phyloP scores from a whole-genome alignment of 768 basidiomycete species.

The Hypholoma fasciculare region DNA sequence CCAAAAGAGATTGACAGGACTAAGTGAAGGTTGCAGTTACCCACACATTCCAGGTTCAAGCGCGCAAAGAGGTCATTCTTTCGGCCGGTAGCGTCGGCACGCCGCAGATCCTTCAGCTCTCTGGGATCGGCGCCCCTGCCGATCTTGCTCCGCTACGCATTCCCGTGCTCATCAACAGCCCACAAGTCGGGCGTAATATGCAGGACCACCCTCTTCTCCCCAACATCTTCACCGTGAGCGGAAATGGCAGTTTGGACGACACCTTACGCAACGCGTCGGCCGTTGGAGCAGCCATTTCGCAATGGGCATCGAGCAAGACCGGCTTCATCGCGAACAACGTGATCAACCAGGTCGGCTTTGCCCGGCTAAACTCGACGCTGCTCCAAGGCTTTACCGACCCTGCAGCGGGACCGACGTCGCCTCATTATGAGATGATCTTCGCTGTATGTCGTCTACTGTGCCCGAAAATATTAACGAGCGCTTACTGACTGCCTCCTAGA shows the following conservation, averaged over 20 bases:
- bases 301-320: conserved; percentile 23
- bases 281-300: conserved; percentile 25
- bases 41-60: conserved; percentile 12
- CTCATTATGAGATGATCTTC: conserved; percentile 29
- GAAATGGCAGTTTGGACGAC: conserved; percentile 9
- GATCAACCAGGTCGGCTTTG: conserved; percentile 26
- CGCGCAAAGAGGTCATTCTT: conserved; percentile 21
- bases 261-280: neutral
- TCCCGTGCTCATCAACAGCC: conserved; percentile 17
- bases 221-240: conserved; percentile 11
- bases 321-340: conserved; percentile 35
- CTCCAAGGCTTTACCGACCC: conserved; percentile 18
- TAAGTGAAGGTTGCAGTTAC: neutral
- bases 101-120: conserved; percentile 20
- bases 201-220: conserved; percentile 19
- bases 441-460: conserved; percentile 25
- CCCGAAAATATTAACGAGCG: neutral
- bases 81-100: conserved; percentile 21
- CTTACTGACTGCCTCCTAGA: conserved; percentile 6
- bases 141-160: conserved; percentile 16
- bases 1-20: neutral
- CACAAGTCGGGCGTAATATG: conserved; percentile 22
- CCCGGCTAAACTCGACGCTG: conserved; percentile 33
- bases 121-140: conserved; percentile 20
- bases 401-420: conserved; percentile 14